phyloP scores from a whole-genome alignment of 2,329 filamentous ascomycete genomes.

The Coleophoma crateriformis region DNA sequence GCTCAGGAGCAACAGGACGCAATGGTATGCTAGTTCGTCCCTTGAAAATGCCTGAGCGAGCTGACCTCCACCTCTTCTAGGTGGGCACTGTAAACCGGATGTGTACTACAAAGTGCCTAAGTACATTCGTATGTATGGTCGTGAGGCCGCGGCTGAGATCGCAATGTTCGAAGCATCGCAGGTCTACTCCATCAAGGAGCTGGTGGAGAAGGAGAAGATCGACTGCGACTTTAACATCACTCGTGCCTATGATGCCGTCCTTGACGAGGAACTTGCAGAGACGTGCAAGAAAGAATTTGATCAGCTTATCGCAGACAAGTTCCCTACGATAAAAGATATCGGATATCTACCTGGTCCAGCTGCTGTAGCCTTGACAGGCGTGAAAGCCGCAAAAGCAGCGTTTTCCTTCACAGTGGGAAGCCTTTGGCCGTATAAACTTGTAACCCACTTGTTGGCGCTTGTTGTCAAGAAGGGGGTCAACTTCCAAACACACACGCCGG shows the following conservation, averaged over 20 bases:
- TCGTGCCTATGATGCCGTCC: constrained; percentile 30
- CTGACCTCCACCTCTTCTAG: constrained; percentile 7
- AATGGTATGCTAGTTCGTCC: constrained; percentile 24
- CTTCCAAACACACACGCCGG: constrained; percentile 45
- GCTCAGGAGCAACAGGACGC: constrained; percentile 37
- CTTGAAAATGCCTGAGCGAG: background rate
- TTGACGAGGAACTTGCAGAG: constrained; percentile 25
- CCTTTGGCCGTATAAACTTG: constrained; percentile 53
- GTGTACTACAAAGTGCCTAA: constrained; percentile 30
- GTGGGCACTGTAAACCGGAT: constrained; percentile 37
- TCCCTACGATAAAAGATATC: background rate
- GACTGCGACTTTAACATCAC: constrained; percentile 34
- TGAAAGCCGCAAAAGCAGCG: constrained; percentile 4
- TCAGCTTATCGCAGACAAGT: background rate
- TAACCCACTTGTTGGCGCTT: constrained; percentile 43
- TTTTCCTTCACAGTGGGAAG: constrained; percentile 2
- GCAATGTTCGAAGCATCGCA: constrained; percentile 32
- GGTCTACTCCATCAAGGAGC: constrained; percentile 27
- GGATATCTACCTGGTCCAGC: background rate
- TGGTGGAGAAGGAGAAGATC: constrained; percentile 31
- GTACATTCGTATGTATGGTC: constrained; percentile 10
- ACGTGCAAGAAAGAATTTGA: background rate
- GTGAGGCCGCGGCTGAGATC: constrained; percentile 24
- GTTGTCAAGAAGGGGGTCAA: constrained; percentile 38
- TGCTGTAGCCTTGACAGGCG: constrained; percentile 4